These are phyloP conservation scores for Nannochloropsis gaditana DNA, from an alignment of 108 stramenopile species.

Conservation along the genomic window DNA sequence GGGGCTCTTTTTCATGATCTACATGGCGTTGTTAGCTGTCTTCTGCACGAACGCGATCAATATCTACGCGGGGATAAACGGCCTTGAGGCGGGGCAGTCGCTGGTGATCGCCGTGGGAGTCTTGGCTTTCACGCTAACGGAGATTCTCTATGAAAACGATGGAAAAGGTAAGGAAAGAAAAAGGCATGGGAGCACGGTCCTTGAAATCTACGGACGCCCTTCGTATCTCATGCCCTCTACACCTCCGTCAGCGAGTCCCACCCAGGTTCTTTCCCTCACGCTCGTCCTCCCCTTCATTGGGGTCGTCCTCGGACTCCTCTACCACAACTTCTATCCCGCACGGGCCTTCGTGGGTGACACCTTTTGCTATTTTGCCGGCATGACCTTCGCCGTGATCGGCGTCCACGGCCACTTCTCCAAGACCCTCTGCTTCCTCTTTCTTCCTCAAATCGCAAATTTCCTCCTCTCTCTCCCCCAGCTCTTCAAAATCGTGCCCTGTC, in stretches of 20 bases:
- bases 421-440: constrained; percentile 87
- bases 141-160: constrained; percentile 28
- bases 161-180: neutral
- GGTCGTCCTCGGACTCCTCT: constrained; percentile 24
- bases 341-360: constrained; percentile 95
- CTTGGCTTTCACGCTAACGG: constrained; percentile 44
- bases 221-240: neutral
- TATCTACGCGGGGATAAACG: constrained; percentile 98
- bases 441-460: constrained; percentile 94
- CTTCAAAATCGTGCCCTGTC: constrained; percentile 87
- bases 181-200: constrained; percentile 39
- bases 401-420: constrained; percentile 90
- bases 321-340: constrained; percentile 68
- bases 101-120: constrained; percentile 78
- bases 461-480: constrained; percentile 88
- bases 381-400: constrained; percentile 78
- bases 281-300: constrained; percentile 34
- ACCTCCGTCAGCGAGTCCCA: neutral
- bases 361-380: constrained; percentile 96
- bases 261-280: constrained; percentile 1
- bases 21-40: constrained; percentile 93
- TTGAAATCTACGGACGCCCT: constrained; percentile 20
- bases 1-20: constrained; percentile 67
- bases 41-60: constrained; percentile 99
- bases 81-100: constrained; percentile 91